Conservation (phyloP, 495 filamentous ascomycete genomes). For the Podospora anserina region DNA sequence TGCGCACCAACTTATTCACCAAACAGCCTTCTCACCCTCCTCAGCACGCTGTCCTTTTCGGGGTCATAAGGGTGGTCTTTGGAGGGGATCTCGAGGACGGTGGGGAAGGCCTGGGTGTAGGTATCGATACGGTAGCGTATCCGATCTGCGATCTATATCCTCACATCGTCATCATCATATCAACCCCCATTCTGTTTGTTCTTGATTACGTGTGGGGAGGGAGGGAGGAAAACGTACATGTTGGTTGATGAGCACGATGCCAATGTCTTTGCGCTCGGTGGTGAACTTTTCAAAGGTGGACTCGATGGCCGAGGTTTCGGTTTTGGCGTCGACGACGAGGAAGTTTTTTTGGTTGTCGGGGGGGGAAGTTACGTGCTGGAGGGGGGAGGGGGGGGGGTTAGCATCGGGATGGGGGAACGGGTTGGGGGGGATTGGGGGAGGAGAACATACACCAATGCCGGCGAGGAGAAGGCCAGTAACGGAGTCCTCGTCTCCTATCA, state of each 20-base stretch:
- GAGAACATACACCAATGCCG: slow-evolving; percentile 76
- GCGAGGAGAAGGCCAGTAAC: slow-evolving; percentile 92
- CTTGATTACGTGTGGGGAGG: too few relatives aligned
- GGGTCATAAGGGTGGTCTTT: slow-evolving; percentile 99
- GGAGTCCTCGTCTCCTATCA: slow-evolving; percentile 98
- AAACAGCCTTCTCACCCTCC: slow-evolving; percentile 85
- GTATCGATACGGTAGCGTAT: slow-evolving; percentile 79
- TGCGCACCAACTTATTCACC: slow-evolving; percentile 62
- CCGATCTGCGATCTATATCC: slow-evolving; percentile 75
- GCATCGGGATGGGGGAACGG: neutral
- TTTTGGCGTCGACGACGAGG: slow-evolving; percentile 91
- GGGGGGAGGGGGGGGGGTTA: slow-evolving; percentile 7
- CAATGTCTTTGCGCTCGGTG: slow-evolving; percentile 87
- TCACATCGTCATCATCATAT: neutral
- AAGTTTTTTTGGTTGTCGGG: slow-evolving; percentile 95
- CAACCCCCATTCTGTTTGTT: too few relatives aligned
- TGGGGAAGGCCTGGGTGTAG: slow-evolving; percentile 71
- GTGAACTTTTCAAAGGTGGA: slow-evolving; percentile 88
- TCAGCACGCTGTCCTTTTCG: slow-evolving; percentile 96
- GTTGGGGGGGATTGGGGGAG: slow-evolving; percentile 2
- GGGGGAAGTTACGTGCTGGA: slow-evolving; percentile 45
- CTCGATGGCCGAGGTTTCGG: slow-evolving; percentile 82
- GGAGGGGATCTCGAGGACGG: slow-evolving; percentile 90
- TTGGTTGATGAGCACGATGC: slow-evolving; percentile 94
- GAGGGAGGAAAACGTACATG: slow-evolving; percentile 60